Percentiles rank a stretch among this genome's conserved stretches.
These are phyloP conservation scores for Zygosaccharomyces kombuchaensis DNA, from an alignment of 805 yeast species.

Conservation along the genomic window DNA sequence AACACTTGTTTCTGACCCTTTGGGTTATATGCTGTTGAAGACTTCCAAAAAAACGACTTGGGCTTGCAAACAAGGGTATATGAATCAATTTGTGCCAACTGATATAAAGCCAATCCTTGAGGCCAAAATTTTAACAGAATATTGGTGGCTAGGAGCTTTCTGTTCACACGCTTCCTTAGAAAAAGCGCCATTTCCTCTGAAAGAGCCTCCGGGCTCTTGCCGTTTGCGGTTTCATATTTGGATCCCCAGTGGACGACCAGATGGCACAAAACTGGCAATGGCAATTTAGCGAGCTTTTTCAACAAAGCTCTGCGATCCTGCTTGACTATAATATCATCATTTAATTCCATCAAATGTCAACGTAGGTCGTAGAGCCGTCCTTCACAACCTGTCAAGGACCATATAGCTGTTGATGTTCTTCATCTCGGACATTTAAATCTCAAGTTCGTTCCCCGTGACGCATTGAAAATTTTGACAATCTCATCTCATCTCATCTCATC, in stretches of 20 bases:
- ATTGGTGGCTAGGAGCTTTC: constrained; percentile 14
- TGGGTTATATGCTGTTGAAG: constrained; percentile 28
- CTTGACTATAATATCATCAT: constrained; percentile 20
- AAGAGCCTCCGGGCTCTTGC: constrained; percentile 1
- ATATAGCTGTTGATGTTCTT: background rate
- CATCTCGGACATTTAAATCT: background rate
- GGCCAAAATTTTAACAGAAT: constrained; percentile 25
- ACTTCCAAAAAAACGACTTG: constrained; percentile 36
- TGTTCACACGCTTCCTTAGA: constrained; percentile 13
- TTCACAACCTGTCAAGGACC: too few relatives aligned
- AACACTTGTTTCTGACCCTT: constrained; percentile 30
- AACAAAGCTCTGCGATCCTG: constrained; percentile 14
- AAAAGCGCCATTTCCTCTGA: constrained; percentile 11
- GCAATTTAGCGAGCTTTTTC: constrained; percentile 20
- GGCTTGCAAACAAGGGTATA: constrained; percentile 61
- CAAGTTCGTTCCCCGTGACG: background rate
- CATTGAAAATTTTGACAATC: constrained; percentile 14
- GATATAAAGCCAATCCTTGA: constrained; percentile 37
- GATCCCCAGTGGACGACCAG: constrained; percentile 24
- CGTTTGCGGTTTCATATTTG: constrained; percentile 14
- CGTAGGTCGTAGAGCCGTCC: too few relatives aligned
- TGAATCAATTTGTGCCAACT: constrained; percentile 67
- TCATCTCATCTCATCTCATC: constrained; percentile 25
- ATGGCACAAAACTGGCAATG: constrained; percentile 19
- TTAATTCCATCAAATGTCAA: constrained; percentile 10